Conservation (phyloP, 73 alveolate species). For the Paramecium octaurelia region DNA sequence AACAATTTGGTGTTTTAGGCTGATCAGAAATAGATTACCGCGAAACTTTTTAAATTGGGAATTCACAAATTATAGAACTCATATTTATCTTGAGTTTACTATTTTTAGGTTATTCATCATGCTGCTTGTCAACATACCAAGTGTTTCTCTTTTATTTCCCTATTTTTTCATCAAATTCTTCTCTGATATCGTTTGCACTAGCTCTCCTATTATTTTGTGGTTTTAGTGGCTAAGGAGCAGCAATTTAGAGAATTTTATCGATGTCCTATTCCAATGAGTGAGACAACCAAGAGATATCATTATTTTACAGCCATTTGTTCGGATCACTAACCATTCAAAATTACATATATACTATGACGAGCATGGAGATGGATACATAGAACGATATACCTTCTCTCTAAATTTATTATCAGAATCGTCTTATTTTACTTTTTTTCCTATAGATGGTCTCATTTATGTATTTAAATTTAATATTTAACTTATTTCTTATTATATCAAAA, state of each 20-base stretch:
- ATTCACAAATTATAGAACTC: neutral
- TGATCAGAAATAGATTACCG: neutral
- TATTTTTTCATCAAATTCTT: neutral
- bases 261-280: neutral
- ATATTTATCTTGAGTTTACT: neutral
- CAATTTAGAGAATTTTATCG: neutral
- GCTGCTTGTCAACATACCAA: neutral
- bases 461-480: slow-evolving; percentile 12
- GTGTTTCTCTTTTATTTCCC: neutral
- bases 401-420: neutral
- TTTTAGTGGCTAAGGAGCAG: neutral
- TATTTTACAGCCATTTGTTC: neutral
- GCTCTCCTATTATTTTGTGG: neutral
- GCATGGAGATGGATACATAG: slow-evolving; percentile 23
- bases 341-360: neutral
- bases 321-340: neutral
- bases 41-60: neutral
- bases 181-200: neutral
- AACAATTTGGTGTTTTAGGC: neutral
- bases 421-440: neutral
- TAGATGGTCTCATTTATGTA: neutral
- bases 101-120: neutral
- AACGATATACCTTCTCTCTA: neutral
- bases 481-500: neutral
- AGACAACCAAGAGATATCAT: neutral